Conservation (phyloP, 1,284 basidiomycete species). For the Flammula alnicola region DNA sequence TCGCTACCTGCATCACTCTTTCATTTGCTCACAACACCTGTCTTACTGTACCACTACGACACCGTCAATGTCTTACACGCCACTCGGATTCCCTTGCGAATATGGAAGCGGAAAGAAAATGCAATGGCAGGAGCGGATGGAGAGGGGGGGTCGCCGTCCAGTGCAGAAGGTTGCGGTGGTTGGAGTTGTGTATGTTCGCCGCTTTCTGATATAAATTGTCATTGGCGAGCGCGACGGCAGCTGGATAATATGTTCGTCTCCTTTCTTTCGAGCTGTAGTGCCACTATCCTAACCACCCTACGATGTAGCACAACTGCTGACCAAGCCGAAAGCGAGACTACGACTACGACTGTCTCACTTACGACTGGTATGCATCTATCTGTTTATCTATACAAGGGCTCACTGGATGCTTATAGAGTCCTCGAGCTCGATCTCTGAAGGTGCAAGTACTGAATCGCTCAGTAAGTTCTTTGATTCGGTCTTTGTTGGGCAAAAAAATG, state of each 20-base stretch:
- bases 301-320: slow-evolving; percentile 6
- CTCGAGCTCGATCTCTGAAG: slow-evolving; percentile 9
- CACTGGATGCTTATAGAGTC: slow-evolving; percentile 2
- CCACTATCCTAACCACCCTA: not conserved
- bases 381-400: slow-evolving; percentile 1
- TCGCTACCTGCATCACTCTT: slow-evolving; percentile 4
- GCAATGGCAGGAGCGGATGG: not conserved
- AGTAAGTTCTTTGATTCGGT: slow-evolving; percentile 10
- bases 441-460: slow-evolving; percentile 6
- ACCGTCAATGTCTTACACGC: slow-evolving; percentile 8
- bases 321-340: slow-evolving; percentile 4
- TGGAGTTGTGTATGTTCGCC: not conserved
- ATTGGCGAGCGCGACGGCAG: not conserved
- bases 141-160: not conserved
- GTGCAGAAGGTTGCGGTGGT: not conserved
- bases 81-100: not conserved
- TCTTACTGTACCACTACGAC: slow-evolving; percentile 11
- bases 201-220: not conserved
- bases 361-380: slow-evolving; percentile 18
- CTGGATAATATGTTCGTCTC: not conserved
- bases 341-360: slow-evolving; percentile 18
- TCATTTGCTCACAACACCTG: slow-evolving; percentile 2
- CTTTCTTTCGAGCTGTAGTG: not conserved
- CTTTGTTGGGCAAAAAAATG: slow-evolving; percentile 2
- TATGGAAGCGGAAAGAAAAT: slow-evolving; percentile 3